Evolutionary conservation across 306 rosid genomes (phyloP).

Genomic region (Trifolium subterraneum): DNA sequence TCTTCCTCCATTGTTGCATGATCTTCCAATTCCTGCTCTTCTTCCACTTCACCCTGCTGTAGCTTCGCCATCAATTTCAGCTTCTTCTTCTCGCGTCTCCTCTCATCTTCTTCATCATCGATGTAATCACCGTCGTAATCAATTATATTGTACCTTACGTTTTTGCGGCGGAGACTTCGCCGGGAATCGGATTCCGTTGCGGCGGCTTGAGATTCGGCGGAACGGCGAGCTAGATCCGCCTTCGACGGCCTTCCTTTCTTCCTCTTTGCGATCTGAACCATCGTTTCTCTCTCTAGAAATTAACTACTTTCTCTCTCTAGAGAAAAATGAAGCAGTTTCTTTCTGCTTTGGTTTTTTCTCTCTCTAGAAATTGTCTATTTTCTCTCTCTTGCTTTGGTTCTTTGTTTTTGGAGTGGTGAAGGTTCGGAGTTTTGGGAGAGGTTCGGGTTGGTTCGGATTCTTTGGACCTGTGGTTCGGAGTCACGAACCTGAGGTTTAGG

Average conservation of each 20-base stretch:
- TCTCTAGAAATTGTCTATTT: constrained; percentile 38
- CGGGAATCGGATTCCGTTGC: constrained; percentile 55
- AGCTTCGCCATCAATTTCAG: constrained; percentile 86
- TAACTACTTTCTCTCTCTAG: constrained; percentile 24
- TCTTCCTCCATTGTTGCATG: constrained; percentile 50
- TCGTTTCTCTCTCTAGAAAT: constrained; percentile 37
- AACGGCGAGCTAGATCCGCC: constrained; percentile 93
- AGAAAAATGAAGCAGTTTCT: background rate
- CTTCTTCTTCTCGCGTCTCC: constrained; percentile 82
- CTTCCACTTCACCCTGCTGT: constrained; percentile 54
- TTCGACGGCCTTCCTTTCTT: constrained; percentile 96
- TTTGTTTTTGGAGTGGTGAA: constrained; percentile 53
- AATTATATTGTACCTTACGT: constrained; percentile 79
- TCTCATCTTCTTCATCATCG: constrained; percentile 79
- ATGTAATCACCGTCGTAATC: constrained; percentile 76
- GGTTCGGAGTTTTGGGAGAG: constrained; percentile 53
- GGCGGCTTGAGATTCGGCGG: constrained; percentile 50
- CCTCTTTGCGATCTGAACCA: constrained; percentile 99
- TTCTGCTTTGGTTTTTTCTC: constrained; percentile 23
- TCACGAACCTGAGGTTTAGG: constrained; percentile 53
- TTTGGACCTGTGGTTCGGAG: constrained; percentile 31
- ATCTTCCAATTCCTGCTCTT: constrained; percentile 50
- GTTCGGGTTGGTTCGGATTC: constrained; percentile 41
- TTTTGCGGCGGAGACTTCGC: constrained; percentile 84
- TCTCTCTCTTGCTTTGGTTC: constrained; percentile 52